These are phyloP conservation scores for Stachybotrys echinatus DNA, from an alignment of 2,329 filamentous ascomycete genomes.

Conservation along the genomic window DNA sequence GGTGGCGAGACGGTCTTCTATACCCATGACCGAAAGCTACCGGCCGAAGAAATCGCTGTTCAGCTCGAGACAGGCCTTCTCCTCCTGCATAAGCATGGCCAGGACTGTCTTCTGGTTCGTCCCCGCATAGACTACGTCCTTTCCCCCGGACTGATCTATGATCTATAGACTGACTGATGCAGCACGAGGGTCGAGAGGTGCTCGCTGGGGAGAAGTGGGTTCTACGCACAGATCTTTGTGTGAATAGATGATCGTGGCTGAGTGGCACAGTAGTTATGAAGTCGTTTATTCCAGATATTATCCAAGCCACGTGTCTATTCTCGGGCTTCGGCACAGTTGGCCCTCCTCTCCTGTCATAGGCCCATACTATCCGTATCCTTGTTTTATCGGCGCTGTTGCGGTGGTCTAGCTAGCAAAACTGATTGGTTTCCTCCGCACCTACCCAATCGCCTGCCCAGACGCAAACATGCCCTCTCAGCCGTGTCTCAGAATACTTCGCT, in stretches of 20 bases:
- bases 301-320: too few relatives aligned
- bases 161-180: constrained; percentile 3
- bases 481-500: too few relatives aligned
- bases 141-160: constrained; percentile 16
- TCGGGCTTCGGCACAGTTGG: too few relatives aligned
- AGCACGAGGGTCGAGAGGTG: constrained; percentile 82
- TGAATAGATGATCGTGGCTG: constrained; percentile 50
- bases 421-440: too few relatives aligned
- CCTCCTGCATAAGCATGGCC: constrained; percentile 81
- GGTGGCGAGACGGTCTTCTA: constrained; percentile 94
- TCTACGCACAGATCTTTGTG: constrained; percentile 75
- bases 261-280: too few relatives aligned
- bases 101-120: constrained; percentile 74
- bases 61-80: constrained; percentile 78
- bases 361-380: too few relatives aligned
- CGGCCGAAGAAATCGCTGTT: constrained; percentile 64
- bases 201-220: constrained; percentile 85
- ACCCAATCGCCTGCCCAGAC: too few relatives aligned
- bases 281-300: too few relatives aligned
- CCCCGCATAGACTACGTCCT: not conserved
- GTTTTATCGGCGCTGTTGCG: too few relatives aligned
- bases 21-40: constrained; percentile 55
- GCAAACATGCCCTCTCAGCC: too few relatives aligned
- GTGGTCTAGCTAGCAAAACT: too few relatives aligned
- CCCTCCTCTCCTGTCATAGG: too few relatives aligned